Evolutionary conservation across 768 basidiomycete genomes (phyloP).

Genomic region (Leccinellum albellum): DNA sequence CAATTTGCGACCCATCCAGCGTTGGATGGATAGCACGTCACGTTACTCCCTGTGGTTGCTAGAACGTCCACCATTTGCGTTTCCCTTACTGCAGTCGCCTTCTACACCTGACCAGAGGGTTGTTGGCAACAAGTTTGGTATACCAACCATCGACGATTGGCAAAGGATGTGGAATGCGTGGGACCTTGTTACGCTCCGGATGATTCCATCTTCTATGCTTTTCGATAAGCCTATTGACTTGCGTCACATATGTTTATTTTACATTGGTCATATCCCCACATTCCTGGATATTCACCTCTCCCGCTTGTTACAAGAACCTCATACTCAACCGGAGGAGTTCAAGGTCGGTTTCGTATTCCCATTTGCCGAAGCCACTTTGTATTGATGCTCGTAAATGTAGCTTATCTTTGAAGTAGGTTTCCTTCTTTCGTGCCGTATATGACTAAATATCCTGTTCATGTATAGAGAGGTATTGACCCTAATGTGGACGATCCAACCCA

Average conservation of each 20-base stretch:
- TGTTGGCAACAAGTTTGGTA: constrained; percentile 42
- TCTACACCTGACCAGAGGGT: constrained; percentile 15
- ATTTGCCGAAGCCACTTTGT: constrained; percentile 4
- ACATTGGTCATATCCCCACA: constrained; percentile 88
- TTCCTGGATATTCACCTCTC: constrained; percentile 92
- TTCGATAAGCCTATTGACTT: constrained; percentile 90
- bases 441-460: constrained; percentile 10
- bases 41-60: constrained; percentile 88
- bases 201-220: constrained; percentile 86
- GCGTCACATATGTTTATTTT: constrained; percentile 96
- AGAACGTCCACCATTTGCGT: constrained; percentile 78
- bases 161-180: constrained; percentile 79
- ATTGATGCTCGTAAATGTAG: constrained; percentile 31
- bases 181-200: constrained; percentile 78
- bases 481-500: constrained; percentile 84
- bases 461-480: constrained; percentile 91
- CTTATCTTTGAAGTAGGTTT: constrained; percentile 67
- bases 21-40: constrained; percentile 73
- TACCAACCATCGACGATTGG: constrained; percentile 82
- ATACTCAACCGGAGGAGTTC: constrained; percentile 82
- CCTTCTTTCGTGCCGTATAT: background rate
- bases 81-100: constrained; percentile 56
- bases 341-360: constrained; percentile 43
- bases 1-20: constrained; percentile 78
- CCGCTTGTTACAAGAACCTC: constrained; percentile 64